A percentile compares a stretch with the other conserved stretches of the same genome.
These are phyloP conservation scores for Albophoma yamanashiensis DNA, from an alignment of 2,329 filamentous ascomycete genomes.

Conservation along the genomic window DNA sequence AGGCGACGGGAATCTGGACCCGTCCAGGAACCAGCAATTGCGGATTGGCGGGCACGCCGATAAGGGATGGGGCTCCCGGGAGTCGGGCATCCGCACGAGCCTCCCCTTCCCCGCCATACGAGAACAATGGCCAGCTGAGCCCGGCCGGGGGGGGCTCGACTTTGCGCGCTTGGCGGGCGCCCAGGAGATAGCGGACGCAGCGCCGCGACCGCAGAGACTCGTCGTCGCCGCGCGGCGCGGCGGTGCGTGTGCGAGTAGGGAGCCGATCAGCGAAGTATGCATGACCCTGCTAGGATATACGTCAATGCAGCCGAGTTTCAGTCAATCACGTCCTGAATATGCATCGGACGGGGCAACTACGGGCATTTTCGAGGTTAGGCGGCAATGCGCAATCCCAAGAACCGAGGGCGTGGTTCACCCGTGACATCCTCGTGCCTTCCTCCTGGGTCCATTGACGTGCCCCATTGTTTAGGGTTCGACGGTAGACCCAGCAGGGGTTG, in stretches of 20 bases:
- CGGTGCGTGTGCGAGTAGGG: too few relatives aligned
- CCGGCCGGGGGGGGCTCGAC: background rate
- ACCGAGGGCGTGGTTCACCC: too few relatives aligned
- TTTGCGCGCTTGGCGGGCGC: background rate
- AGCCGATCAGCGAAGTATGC: too few relatives aligned
- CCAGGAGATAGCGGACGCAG: background rate
- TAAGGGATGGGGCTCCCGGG: background rate
- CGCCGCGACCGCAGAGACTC: background rate
- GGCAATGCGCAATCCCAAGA: too few relatives aligned
- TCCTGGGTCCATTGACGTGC: background rate
- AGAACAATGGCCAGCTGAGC: background rate
- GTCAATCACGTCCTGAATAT: too few relatives aligned
- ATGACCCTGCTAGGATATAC: too few relatives aligned
- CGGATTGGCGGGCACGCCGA: background rate
- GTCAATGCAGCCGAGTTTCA: too few relatives aligned
- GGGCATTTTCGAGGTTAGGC: too few relatives aligned
- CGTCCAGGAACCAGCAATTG: background rate
- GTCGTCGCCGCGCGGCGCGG: too few relatives aligned
- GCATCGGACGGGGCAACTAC: too few relatives aligned
- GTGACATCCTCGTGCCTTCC: background rate
- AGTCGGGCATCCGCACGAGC: background rate
- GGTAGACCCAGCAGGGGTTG: background rate
- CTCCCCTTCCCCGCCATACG: background rate
- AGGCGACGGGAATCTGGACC: background rate
- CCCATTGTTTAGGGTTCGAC: background rate